Evolutionary conservation across 164 flowering plant species (phyloP), one percentile per base, ranked within the genome.

Genomic region (Tetrastigma voinierianum): DNA sequence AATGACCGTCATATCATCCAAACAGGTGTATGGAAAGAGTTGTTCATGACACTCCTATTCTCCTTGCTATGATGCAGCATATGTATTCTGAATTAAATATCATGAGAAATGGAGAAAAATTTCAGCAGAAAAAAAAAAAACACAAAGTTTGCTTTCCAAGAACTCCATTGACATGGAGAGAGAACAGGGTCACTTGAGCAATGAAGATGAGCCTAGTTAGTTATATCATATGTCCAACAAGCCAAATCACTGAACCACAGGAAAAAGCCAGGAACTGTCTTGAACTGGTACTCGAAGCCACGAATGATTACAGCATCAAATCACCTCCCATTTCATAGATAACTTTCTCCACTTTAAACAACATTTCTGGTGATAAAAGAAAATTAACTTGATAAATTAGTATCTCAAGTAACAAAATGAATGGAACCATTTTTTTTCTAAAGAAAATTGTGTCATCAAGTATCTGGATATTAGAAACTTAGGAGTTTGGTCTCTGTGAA

Each of bases 331-430:
- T 24, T 72, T 88, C 88, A 47, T 8, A 45, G 58, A 88, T 82
- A 54, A 84, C 87, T 67, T 72, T 71, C 76, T 88, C 89, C 32
- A 90, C 87, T 57, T 82, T 84, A 15, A 45, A 46, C 78, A 87
- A 20, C 82, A 84, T 79, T 46, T 84, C 96, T 90, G 87, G 54
- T 18, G 55, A 45, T 11, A 53, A 51, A 1, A 55, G 14, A 67
- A 32, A 12, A 3, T 43, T 44, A 54, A 63, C 43, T 56, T 16
- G 19, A 16, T 10, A 10, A 49, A 54, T 52, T 14, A 56, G 66
- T 19, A 61, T 8, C 15, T 24, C 13, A 20, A 63, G 13, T 47
- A 48, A 24, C n/a, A 10, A 43, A 15, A 10, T 1, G 23, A 24
- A 32, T 32, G 25, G 19, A 17, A 2, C 51, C 24, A 48, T 0